These are phyloP conservation scores for Trichoderma pleuroti DNA, from an alignment of 2,329 filamentous ascomycete genomes.

Conservation along the genomic window DNA sequence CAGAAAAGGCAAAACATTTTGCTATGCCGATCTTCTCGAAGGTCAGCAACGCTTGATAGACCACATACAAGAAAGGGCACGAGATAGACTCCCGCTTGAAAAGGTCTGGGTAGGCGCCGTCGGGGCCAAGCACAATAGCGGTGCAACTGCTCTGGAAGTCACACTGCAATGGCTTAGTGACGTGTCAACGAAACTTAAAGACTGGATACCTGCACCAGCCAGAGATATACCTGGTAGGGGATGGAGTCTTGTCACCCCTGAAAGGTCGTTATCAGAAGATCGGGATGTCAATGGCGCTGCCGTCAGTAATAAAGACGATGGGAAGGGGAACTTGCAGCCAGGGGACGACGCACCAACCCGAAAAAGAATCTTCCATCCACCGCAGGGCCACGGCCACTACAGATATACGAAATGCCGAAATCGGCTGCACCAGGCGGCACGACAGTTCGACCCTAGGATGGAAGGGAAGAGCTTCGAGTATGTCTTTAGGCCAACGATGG, in stretches of 20 bases:
- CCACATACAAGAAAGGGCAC: conserved; percentile 31
- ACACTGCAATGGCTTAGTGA: conserved; percentile 38
- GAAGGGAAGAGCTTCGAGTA: conserved; percentile 29
- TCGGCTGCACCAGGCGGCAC: conserved; percentile 40
- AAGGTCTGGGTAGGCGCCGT: conserved; percentile 46
- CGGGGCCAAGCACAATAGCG: conserved; percentile 19
- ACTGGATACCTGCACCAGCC: conserved; percentile 36
- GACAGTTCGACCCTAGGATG: conserved; percentile 13
- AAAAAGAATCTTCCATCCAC: conserved; percentile 48
- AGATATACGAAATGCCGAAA: conserved; percentile 40
- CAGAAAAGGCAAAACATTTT: conserved; percentile 19
- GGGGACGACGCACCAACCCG: conserved; percentile 20
- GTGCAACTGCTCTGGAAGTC: conserved; percentile 39
- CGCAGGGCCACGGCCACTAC: conserved; percentile 29
- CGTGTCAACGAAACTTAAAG: conserved; percentile 32
- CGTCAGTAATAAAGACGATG: conserved; percentile 16
- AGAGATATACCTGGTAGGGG: conserved; percentile 31
- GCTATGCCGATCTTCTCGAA: conserved; percentile 38
- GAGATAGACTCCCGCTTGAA: conserved; percentile 33
- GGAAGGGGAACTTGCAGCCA: conserved; percentile 24
- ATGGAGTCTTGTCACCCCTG: conserved; percentile 36
- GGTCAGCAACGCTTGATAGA: conserved; percentile 46
- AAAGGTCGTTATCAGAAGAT: conserved; percentile 5
- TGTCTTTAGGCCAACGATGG: conserved; percentile 44
- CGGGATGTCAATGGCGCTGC: neutral